These are phyloP conservation scores for Angomonas deanei DNA, from an alignment of 208 protist genomes.

Conservation along the genomic window DNA sequence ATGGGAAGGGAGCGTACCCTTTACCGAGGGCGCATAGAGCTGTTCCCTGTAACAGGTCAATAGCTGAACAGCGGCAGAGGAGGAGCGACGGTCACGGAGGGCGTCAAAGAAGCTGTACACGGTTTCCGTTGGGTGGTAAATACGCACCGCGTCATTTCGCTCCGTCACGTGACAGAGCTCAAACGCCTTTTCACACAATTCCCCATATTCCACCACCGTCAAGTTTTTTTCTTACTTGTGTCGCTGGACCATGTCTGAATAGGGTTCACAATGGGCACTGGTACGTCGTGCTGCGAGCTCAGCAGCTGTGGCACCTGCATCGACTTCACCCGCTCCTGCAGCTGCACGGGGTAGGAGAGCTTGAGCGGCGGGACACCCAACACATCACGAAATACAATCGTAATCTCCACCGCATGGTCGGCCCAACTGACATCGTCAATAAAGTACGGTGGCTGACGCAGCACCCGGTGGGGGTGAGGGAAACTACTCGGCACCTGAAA, in stretches of 20 bases:
- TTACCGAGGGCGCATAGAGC: background rate
- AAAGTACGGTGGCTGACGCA: slow-evolving; percentile 57
- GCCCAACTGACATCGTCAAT: slow-evolving; percentile 84
- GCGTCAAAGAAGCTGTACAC: background rate
- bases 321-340: slow-evolving; percentile 29
- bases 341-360: slow-evolving; percentile 44
- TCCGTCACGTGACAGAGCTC: slow-evolving; percentile 12
- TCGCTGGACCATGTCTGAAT: background rate
- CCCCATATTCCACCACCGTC: background rate
- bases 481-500: slow-evolving; percentile 77
- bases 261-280: background rate
- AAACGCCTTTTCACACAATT: background rate
- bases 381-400: slow-evolving; percentile 51
- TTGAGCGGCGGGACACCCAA: slow-evolving; percentile 51
- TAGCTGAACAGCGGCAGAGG: background rate
- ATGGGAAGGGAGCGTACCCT: too few species aligned
- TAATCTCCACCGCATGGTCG: slow-evolving; percentile 71
- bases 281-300: background rate
- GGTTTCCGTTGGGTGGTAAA: slow-evolving; percentile 27
- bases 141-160: slow-evolving; percentile 36
- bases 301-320: slow-evolving; percentile 13
- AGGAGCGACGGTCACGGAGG: background rate
- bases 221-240: background rate
- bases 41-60: background rate
- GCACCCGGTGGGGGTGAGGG: slow-evolving; percentile 44